These are phyloP conservation scores for Vitellaria paradoxa DNA, from an alignment of 179 eudicot genomes.

Conservation along the genomic window DNA sequence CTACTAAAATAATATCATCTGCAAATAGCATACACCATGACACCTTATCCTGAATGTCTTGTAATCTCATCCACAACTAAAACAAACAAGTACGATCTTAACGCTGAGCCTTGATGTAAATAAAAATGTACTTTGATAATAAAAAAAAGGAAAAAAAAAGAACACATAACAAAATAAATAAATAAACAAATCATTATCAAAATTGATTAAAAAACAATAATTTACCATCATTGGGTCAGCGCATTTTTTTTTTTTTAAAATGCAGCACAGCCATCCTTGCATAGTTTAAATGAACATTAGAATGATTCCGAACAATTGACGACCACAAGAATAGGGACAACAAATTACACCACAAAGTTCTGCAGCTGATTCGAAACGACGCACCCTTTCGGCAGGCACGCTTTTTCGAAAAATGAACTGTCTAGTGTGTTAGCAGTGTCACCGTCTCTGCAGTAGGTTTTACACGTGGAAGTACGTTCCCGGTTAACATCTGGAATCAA, in stretches of 20 bases:
- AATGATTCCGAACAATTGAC: constrained; percentile 7
- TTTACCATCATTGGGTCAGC: not conserved
- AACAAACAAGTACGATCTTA: no score
- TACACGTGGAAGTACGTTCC: not conserved
- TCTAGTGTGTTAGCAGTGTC: constrained; percentile 11
- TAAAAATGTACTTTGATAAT: not conserved
- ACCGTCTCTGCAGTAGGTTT: constrained; percentile 13
- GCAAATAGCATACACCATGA: no score
- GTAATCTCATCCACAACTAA: no score
- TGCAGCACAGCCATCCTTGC: constrained; percentile 4
- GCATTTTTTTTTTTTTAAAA: not conserved
- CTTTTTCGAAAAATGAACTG: not conserved
- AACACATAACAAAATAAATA: not conserved
- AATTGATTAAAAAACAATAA: not conserved
- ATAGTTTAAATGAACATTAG: not conserved
- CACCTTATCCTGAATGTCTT: no score
- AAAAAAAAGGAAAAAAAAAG: not conserved
- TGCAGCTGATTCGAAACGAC: not conserved
- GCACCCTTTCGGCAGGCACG: not conserved
- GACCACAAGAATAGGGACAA: not conserved
- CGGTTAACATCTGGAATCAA: constrained; percentile 11
- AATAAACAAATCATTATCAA: not conserved
- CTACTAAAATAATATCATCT: no score
- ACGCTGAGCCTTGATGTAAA: not conserved
- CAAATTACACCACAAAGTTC: not conserved